Percentiles rank a stretch among this genome's conserved stretches.
Evolutionary conservation across 1,284 basidiomycete genomes (phyloP).

Genomic region (Apiotrichum sp.): DNA sequence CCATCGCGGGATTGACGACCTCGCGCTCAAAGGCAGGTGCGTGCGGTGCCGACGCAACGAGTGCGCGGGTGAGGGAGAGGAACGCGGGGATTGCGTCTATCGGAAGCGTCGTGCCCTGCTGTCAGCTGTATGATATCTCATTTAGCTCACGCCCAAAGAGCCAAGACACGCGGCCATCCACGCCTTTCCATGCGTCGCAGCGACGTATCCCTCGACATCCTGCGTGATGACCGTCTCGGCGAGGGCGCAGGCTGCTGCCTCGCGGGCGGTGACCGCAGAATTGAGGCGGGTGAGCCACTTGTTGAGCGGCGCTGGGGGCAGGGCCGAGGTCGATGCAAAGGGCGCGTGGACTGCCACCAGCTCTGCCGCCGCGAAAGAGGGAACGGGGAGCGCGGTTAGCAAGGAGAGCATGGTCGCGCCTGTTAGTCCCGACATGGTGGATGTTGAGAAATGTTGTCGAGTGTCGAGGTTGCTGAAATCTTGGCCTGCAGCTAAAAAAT

Average conservation of each 20-base stretch:
- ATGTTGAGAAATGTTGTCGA: too few species aligned
- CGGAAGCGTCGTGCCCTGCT: slow-evolving; percentile 4
- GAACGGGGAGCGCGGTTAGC: slow-evolving; percentile 27
- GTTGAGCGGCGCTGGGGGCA: slow-evolving; percentile 18
- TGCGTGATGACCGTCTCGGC: slow-evolving; percentile 26
- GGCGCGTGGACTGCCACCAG: slow-evolving; percentile 29
- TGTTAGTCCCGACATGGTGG: not conserved
- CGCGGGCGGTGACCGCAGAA: slow-evolving; percentile 26
- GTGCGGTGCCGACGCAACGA: slow-evolving; percentile 24
- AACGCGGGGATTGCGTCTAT: slow-evolving; percentile 8
- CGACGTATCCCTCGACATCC: slow-evolving; percentile 38
- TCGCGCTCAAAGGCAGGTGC: slow-evolving; percentile 43
- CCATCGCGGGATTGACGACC: slow-evolving; percentile 38
- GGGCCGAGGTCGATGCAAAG: slow-evolving; percentile 27
- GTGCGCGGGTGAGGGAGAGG: slow-evolving; percentile 22
- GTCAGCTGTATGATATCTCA: not conserved
- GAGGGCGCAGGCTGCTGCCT: slow-evolving; percentile 21
- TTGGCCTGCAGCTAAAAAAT: too few species aligned
- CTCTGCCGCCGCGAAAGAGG: slow-evolving; percentile 23
- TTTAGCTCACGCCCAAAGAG: slow-evolving; percentile 22
- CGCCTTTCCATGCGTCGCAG: slow-evolving; percentile 33
- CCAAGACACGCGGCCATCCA: slow-evolving; percentile 36
- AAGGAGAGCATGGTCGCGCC: slow-evolving; percentile 20
- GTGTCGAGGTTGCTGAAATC: too few species aligned
- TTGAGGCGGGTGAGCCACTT: slow-evolving; percentile 39